A percentile compares a stretch with the other conserved stretches of the same genome.
phyloP scores from a whole-genome alignment of 495 filamentous ascomycete species.

The Oidiodendron maius region DNA sequence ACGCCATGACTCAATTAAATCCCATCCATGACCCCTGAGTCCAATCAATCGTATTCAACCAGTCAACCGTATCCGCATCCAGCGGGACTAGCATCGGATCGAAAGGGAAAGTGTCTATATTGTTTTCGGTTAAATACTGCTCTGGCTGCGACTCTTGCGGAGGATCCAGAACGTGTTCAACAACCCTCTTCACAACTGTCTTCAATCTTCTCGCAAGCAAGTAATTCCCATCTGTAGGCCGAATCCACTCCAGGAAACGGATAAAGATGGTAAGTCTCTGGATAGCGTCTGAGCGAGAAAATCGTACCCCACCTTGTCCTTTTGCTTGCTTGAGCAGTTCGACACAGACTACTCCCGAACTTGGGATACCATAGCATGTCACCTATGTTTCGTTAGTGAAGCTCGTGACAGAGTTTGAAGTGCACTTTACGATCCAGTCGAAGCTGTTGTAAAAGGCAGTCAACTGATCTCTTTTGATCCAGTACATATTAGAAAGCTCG shows the following conservation, averaged over 20 bases:
- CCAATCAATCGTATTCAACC: slow-evolving; percentile 23
- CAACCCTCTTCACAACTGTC: slow-evolving; percentile 4
- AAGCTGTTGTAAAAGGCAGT: slow-evolving; percentile 1
- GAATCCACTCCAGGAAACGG: slow-evolving; percentile 14
- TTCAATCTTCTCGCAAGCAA: slow-evolving; percentile 1
- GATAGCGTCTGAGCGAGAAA: slow-evolving; percentile 11
- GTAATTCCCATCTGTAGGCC: slow-evolving; percentile 13
- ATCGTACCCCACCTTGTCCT: not conserved
- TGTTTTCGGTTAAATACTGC: not conserved
- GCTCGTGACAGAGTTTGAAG: not conserved
- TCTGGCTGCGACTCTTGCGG: not conserved
- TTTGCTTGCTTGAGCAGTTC: slow-evolving; percentile 7
- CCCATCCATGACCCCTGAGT: slow-evolving; percentile 21
- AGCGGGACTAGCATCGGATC: slow-evolving; percentile 16
- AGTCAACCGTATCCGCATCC: slow-evolving; percentile 6
- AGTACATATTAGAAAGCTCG: slow-evolving; percentile 3
- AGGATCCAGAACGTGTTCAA: slow-evolving; percentile 8
- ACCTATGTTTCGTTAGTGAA: not conserved
- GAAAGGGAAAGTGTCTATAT: not conserved
- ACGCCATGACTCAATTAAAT: slow-evolving; percentile 11
- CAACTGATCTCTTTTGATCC: slow-evolving; percentile 8
- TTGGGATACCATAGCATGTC: slow-evolving; percentile 7
- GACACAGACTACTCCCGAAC: slow-evolving; percentile 9
- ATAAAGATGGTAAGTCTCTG: slow-evolving; percentile 8
- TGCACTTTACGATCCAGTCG: slow-evolving; percentile 8